Percentiles rank a stretch among this genome's conserved stretches.
These are phyloP conservation scores for Ceratocystiopsis sp. DNA, from an alignment of 2,329 filamentous ascomycete genomes.

Conservation along the genomic window DNA sequence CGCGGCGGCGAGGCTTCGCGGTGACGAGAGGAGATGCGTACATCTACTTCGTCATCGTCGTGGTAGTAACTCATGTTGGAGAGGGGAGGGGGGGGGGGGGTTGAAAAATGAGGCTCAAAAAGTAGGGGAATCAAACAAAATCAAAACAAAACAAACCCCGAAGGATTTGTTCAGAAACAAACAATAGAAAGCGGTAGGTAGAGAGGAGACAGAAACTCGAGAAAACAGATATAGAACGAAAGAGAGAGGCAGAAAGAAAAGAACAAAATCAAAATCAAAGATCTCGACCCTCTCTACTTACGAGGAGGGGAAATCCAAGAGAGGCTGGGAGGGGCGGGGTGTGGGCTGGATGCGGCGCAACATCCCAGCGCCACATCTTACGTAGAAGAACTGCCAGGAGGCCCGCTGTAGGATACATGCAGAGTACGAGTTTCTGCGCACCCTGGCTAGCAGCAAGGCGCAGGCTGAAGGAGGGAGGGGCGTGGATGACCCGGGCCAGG, in stretches of 20 bases:
- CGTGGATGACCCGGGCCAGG: no score
- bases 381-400: no score
- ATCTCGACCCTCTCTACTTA: no score
- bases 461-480: no score
- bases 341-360: constrained; percentile 7
- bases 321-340: constrained; percentile 8
- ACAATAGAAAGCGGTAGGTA: no score
- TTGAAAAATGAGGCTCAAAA: no score
- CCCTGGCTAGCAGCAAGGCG: no score
- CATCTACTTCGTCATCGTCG: constrained; percentile 36
- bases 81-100: no score
- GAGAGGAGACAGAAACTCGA: background rate
- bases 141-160: background rate
- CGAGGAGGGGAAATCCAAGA: constrained; percentile 1
- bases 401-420: no score
- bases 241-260: background rate
- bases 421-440: no score
- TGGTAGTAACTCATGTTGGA: constrained; percentile 20
- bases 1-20: constrained; percentile 15
- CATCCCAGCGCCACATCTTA: no score
- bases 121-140: background rate
- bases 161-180: background rate
- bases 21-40: constrained; percentile 27
- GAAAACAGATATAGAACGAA: background rate
- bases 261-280: background rate